Conservation (phyloP, 2,329 filamentous ascomycete species). For the Xylariomycetidae sp. region DNA sequence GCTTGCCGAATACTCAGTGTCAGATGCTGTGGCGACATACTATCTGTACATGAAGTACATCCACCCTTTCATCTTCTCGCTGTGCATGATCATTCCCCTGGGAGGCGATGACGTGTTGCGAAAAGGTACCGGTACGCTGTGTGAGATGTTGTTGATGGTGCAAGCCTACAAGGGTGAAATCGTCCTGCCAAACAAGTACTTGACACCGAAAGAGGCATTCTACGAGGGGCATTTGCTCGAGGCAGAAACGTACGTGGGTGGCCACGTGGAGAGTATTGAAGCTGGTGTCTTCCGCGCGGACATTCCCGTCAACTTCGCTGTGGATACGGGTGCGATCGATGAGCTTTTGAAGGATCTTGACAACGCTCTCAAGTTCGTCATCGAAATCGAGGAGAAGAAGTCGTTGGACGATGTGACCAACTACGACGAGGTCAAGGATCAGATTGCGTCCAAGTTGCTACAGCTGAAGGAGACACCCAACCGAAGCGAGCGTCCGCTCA, state of each 20-base stretch:
- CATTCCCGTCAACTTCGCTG: constrained; percentile 87
- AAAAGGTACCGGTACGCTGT: constrained; percentile 97
- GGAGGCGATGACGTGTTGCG: constrained; percentile 87
- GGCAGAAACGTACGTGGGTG: constrained; percentile 95
- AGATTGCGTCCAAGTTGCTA: constrained; percentile 67
- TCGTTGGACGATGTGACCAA: constrained; percentile 72
- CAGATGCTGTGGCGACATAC: constrained; percentile 96
- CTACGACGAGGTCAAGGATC: constrained; percentile 76
- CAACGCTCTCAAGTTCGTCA: constrained; percentile 80
- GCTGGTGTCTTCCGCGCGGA: constrained; percentile 94
- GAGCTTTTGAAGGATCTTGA: constrained; percentile 84
- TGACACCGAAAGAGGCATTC: constrained; percentile 84
- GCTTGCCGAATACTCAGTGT: constrained; percentile 95
- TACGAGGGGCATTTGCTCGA: constrained; percentile 96
- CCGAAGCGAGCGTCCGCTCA: constrained; percentile 76
- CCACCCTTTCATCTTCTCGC: constrained; percentile 98
- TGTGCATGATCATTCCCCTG: constrained; percentile 92
- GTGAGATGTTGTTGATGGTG: constrained; percentile 99
- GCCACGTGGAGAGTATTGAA: constrained; percentile 98
- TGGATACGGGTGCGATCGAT: constrained; percentile 85
- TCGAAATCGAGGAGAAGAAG: constrained; percentile 79
- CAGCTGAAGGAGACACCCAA: constrained; percentile 78
- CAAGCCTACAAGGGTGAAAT: constrained; percentile 92
- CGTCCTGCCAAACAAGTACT: constrained; percentile 91
- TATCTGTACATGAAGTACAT: constrained; percentile 99